Percentiles rank a stretch among this genome's conserved stretches.
These are phyloP conservation scores for Penicillium sp. DNA, from an alignment of 2,329 filamentous ascomycete genomes.

Conservation along the genomic window DNA sequence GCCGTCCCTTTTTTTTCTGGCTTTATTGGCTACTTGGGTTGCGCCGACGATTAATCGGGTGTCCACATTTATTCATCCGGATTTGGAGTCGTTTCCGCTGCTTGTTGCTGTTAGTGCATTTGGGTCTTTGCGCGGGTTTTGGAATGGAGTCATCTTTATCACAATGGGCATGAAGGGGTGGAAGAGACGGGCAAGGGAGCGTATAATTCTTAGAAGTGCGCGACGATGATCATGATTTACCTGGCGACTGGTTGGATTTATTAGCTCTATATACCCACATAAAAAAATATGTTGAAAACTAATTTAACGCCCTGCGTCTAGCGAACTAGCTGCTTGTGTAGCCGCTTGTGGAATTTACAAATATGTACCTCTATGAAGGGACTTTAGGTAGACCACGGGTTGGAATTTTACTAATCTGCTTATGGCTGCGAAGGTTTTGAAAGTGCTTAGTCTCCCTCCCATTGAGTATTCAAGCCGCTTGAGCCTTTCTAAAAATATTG, in stretches of 20 bases:
- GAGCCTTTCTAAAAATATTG: not conserved
- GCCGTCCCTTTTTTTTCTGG: slow-evolving; percentile 41
- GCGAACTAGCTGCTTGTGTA: no score
- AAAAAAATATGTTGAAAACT: no score
- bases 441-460: no score
- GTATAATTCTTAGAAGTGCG: not conserved
- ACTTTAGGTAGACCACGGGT: no score
- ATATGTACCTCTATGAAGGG: no score
- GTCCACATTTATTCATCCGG: slow-evolving; percentile 30
- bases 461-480: not conserved
- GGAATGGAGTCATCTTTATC: slow-evolving; percentile 42
- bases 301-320: no score
- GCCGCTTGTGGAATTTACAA: no score
- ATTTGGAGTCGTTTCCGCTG: slow-evolving; percentile 30
- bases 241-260: not conserved
- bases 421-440: no score
- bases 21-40: slow-evolving; percentile 38
- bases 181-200: slow-evolving; percentile 12
- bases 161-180: slow-evolving; percentile 39
- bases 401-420: no score
- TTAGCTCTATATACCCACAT: not conserved
- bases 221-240: not conserved
- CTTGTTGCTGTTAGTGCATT: slow-evolving; percentile 35
- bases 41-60: slow-evolving; percentile 40
- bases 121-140: slow-evolving; percentile 40